Evolutionary conservation across 225 moss, liverwort and hornwort genomes (phyloP).

Genomic region (Anthoceros angustus): DNA sequence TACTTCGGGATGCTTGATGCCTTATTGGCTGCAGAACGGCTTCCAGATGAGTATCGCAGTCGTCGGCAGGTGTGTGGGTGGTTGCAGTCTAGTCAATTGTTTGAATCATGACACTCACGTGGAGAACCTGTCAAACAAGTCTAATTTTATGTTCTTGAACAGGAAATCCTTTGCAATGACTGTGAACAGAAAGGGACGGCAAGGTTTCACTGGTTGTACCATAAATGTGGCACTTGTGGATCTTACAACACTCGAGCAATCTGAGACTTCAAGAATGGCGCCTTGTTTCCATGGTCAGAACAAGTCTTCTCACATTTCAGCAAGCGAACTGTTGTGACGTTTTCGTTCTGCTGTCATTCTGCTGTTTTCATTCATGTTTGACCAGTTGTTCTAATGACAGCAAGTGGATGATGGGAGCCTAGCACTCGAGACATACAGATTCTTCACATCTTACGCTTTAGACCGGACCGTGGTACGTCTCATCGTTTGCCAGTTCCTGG

Average conservation of each 20-base stretch:
- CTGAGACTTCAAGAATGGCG: constrained; percentile 12
- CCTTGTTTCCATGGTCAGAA: too few species aligned
- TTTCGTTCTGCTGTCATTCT: too few species aligned
- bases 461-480: too few species aligned
- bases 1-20: constrained; percentile 97
- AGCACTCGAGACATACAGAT: too few species aligned
- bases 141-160: constrained; percentile 6
- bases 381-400: too few species aligned
- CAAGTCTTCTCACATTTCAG: too few species aligned
- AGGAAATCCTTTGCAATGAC: constrained; percentile 93
- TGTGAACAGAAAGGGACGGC: constrained; percentile 75
- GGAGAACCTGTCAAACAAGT: background rate
- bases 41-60: constrained; percentile 80
- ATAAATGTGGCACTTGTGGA: constrained; percentile 65
- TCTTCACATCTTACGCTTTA: too few species aligned
- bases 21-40: constrained; percentile 80
- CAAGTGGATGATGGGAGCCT: too few species aligned
- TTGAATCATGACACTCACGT: background rate
- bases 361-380: too few species aligned
- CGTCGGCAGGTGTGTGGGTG: constrained; percentile 47
- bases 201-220: constrained; percentile 94
- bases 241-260: constrained; percentile 89
- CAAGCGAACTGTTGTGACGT: too few species aligned
- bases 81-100: background rate
- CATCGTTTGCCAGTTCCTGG: too few species aligned